Evolutionary conservation across 179 eudicot genomes (phyloP).

Genomic region (Beta corolliflora): DNA sequence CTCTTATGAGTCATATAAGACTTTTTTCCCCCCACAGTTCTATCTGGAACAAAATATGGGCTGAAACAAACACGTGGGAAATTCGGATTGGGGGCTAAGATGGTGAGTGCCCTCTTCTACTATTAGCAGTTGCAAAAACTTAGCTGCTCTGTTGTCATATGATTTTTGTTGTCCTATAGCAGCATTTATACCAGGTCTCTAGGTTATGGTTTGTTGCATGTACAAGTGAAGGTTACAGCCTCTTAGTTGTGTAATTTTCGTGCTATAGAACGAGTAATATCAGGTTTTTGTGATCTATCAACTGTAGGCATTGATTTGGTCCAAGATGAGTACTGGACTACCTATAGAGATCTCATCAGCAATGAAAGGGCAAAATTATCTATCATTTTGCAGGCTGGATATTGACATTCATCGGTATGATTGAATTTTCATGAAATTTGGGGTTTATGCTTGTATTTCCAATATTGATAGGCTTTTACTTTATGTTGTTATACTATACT

Average conservation of each 20-base stretch:
- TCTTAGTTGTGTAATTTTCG: background rate
- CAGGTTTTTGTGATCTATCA: background rate
- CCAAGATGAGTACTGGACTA: constrained; percentile 99
- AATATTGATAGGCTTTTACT: background rate
- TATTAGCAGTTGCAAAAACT: constrained; percentile 1
- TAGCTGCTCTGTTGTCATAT: background rate
- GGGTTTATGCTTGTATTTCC: constrained; percentile 15
- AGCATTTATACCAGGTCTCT: background rate
- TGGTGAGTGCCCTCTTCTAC: constrained; percentile 51
- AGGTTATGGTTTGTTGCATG: background rate
- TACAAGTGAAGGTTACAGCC: background rate
- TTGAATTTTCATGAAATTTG: background rate
- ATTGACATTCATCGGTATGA: constrained; percentile 91
- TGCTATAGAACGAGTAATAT: background rate
- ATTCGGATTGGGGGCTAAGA: constrained; percentile 98
- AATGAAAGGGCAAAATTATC: constrained; percentile 73
- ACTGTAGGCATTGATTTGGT: constrained; percentile 94
- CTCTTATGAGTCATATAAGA: background rate
- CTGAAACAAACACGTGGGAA: constrained; percentile 98
- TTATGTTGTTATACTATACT: background rate
- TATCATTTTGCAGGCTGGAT: constrained; percentile 90
- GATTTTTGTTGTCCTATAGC: background rate
- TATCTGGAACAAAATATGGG: constrained; percentile 98
- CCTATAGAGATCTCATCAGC: constrained; percentile 96
- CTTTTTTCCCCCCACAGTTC: constrained; percentile 44